Base-by-base conservation (phyloP, 2,329 filamentous ascomycete genomes). In the Escovopsis sp. region DNA sequence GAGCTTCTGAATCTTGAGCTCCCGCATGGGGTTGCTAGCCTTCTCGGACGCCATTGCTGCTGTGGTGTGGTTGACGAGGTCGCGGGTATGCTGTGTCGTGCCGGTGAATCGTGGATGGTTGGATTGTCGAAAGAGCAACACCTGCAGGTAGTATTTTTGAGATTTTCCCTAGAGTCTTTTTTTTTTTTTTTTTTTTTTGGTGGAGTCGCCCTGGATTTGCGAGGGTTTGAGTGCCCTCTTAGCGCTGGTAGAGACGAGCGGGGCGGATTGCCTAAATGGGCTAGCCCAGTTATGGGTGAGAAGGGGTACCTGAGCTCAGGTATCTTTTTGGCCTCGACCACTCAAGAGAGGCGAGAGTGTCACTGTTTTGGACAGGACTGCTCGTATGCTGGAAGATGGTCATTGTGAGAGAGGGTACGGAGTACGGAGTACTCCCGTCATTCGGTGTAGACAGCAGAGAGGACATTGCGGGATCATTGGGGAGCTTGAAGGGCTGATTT, bases 1-100 rank as follows among this genome's bases (percentile, higher is more conserved):
- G 69, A 95, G 85, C 79, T 95, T 95, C 76, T 94, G 86, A 74
- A 95, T 91, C 77, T 87, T 86, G 68, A 96, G 85, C 77, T 98
- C 89, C 77, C 88, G 85, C 91, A 98, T 98, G 75, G 91, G 89
- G 81, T 98, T 98, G 69, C 77, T 74, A 68, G 76, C 68, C 80
- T 96, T 95, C 68, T 89, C 85, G 69, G 82, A 74, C 70, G 59
- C 59, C 63, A 66, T 67, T 56, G 57, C 57, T 62, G 59, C 58
- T 53, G 58, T 55, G 52, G 48, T 55, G 28, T 59, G 51, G 53
- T 59, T 55, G 59, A 58, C 57, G 10, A 10, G 28, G 28, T 30
- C 10, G 28, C 6, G 6, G 28, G 54, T 49, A 48, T 47, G 57
- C 51, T 53, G 59, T 58, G 53, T 51, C 53, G 58, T 56, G 61